Percentiles rank a stretch among this genome's conserved stretches.
These are phyloP conservation scores for Lolium rigidum DNA, from an alignment of 176 grass and related monocot species.

Conservation along the genomic window DNA sequence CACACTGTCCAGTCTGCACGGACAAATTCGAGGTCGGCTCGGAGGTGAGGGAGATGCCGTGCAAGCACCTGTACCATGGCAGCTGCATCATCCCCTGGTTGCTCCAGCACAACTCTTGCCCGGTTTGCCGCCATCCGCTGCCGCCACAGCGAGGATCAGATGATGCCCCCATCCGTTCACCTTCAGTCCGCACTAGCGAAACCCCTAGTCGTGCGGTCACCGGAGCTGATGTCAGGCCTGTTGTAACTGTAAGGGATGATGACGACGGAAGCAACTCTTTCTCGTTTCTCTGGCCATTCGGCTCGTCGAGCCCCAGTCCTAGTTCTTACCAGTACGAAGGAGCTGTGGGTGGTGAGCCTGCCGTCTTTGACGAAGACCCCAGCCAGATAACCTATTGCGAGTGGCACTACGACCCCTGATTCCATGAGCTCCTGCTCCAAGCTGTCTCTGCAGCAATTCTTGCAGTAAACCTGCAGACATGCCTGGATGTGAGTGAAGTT, in stretches of 20 bases:
- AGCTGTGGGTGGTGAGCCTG: constrained; percentile 44
- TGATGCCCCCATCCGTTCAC: constrained; percentile 11
- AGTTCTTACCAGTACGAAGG: constrained; percentile 39
- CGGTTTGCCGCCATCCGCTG: constrained; percentile 81
- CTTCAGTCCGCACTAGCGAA: not conserved
- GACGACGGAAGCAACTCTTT: constrained; percentile 28
- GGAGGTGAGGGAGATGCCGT: constrained; percentile 86
- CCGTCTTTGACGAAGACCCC: constrained; percentile 55
- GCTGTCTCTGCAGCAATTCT: not conserved
- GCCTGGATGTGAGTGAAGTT: not conserved
- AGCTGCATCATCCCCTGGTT: constrained; percentile 94
- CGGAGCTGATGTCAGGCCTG: constrained; percentile 13
- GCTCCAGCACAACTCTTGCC: constrained; percentile 91
- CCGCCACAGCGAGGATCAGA: constrained; percentile 39
- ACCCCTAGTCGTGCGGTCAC: constrained; percentile 10
- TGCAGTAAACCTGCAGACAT: not conserved
- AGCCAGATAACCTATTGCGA: constrained; percentile 57
- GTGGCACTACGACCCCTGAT: constrained; percentile 48
- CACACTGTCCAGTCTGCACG: constrained; percentile 80
- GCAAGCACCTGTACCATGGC: constrained; percentile 88
- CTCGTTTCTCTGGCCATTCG: constrained; percentile 73
- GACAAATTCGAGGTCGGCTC: constrained; percentile 74
- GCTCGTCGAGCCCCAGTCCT: constrained; percentile 40
- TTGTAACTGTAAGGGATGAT: constrained; percentile 2
- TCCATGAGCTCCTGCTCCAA: constrained; percentile 25